Percentiles rank a stretch among this genome's conserved stretches.
Conservation (phyloP, 2,329 filamentous ascomycete genomes). For the Colletotrichum sp. region DNA sequence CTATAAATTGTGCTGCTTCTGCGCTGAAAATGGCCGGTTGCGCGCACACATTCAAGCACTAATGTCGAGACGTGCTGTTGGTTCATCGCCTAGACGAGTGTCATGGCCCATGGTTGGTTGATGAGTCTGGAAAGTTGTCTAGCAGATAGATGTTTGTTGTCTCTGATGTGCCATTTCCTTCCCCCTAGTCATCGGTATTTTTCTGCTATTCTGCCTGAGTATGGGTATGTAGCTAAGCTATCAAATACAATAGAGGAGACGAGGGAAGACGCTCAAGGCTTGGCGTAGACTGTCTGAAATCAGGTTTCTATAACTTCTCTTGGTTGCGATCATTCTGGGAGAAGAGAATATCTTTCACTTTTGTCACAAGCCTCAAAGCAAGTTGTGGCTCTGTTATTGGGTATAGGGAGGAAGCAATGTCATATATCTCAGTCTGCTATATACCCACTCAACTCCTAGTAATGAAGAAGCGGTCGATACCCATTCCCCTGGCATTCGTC, state of each 20-base stretch:
- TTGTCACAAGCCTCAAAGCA: background rate
- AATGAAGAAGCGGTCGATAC: background rate
- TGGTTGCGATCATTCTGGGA: background rate
- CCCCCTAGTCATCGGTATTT: rapidly evolving
- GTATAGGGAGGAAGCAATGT: background rate
- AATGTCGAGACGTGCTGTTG: background rate
- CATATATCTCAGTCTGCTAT: background rate
- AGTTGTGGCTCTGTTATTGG: background rate
- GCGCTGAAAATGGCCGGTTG: background rate
- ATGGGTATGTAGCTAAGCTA: background rate
- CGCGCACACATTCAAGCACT: background rate
- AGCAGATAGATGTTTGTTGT: background rate
- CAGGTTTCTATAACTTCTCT: background rate
- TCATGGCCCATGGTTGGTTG: rapidly evolving
- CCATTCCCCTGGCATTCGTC: background rate
- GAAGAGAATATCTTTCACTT: background rate
- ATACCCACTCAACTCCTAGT: background rate
- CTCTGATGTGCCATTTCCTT: background rate
- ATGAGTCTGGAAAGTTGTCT: background rate
- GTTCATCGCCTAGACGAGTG: rapidly evolving
- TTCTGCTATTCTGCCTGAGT: background rate
- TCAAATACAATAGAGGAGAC: background rate
- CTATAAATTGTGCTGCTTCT: background rate
- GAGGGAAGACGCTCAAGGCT: background rate
- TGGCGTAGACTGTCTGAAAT: background rate